phyloP scores from a whole-genome alignment of 129 eudicot species.

The Mikania micrantha region DNA sequence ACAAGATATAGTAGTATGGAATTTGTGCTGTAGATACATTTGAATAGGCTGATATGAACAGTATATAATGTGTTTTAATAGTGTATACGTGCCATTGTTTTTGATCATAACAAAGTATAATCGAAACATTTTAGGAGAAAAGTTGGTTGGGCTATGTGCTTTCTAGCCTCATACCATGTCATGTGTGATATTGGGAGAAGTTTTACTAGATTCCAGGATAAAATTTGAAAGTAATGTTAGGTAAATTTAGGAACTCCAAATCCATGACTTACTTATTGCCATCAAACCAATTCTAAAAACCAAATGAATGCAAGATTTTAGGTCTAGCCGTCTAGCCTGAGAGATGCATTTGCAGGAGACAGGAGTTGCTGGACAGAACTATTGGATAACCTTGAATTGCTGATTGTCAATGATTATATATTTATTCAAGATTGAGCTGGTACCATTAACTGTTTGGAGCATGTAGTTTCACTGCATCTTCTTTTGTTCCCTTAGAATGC shows the following conservation, averaged over 20 bases:
- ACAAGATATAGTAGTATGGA: background rate
- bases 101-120: background rate
- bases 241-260: background rate
- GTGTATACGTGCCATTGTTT: background rate
- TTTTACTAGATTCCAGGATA: background rate
- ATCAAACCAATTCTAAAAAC: background rate
- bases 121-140: background rate
- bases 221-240: background rate
- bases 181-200: background rate
- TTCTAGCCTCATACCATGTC: background rate
- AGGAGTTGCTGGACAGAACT: background rate
- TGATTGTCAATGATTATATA: background rate
- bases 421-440: background rate
- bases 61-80: background rate
- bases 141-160: background rate
- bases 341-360: background rate
- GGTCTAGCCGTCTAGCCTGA: background rate
- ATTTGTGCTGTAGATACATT: background rate
- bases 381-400: background rate
- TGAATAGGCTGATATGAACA: constrained; percentile 1
- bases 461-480: background rate
- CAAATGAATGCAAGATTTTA: background rate
- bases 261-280: background rate
- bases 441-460: background rate
- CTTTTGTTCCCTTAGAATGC: background rate